Percentiles rank a stretch among this genome's conserved stretches.
phyloP scores from a whole-genome alignment of 2,329 filamentous ascomycete genomes.

The Diaporthe humulicola region DNA sequence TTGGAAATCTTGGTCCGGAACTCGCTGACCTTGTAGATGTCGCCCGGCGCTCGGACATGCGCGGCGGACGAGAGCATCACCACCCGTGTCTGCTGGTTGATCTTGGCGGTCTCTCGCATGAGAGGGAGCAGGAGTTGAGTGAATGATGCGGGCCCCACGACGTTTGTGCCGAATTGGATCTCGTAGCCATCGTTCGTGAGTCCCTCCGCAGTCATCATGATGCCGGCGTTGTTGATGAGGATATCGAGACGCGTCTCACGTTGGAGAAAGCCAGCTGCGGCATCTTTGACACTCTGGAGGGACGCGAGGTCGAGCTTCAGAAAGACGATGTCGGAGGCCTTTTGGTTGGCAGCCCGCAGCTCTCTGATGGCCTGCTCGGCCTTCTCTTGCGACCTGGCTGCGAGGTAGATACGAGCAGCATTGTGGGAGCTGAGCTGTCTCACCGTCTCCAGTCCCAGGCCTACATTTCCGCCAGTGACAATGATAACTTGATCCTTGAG shows the following conservation, averaged over 20 bases:
- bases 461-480: background rate
- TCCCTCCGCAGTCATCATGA: constrained; percentile 44
- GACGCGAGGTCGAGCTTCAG: constrained; percentile 47
- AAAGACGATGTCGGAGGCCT: constrained; percentile 38
- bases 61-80: constrained; percentile 4
- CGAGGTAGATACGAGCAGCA: background rate
- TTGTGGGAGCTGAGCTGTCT: background rate
- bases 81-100: background rate
- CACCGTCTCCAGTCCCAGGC: background rate
- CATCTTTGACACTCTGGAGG: constrained; percentile 50
- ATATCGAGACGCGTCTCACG: constrained; percentile 53
- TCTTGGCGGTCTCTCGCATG: constrained; percentile 41
- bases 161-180: constrained; percentile 39
- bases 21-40: background rate
- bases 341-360: background rate
- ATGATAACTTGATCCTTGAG: background rate
- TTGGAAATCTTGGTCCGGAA: background rate
- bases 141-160: constrained; percentile 60
- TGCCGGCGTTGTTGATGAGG: constrained; percentile 60
- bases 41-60: background rate
- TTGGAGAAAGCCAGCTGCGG: constrained; percentile 47
- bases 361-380: background rate
- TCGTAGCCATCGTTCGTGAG: constrained; percentile 12
- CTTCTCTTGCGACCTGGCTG: background rate
- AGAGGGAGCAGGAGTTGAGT: constrained; percentile 51